Base-by-base conservation (phyloP, 83 land plant species). In the Isoetes engelmannii region DNA sequence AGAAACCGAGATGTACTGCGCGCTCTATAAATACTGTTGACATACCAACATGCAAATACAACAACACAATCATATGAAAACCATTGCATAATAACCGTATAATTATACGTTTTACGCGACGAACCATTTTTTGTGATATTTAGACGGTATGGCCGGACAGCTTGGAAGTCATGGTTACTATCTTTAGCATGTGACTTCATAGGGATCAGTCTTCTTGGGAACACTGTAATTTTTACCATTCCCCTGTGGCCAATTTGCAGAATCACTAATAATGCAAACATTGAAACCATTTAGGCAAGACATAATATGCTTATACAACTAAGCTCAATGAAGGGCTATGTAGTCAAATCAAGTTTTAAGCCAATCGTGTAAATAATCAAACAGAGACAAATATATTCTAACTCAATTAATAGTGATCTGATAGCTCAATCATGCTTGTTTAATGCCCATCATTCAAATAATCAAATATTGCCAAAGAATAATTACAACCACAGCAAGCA, bases 141-240 rank as follows among this genome's bases (percentile, higher is more conserved):
- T 13, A 80, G 92, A 70, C 84, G 76, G 57, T 85, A 90, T 82
- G 98, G 98, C 44, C 47, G 81, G 53, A 60, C 75, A 45, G 86
- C 98, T 48, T 94, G 98, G 98, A 75, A 51, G 62, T 96, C 98
- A 37, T 94, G 98, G 98, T 68, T 88, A 48, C 21, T 81, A 47
- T 86, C 98, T 37, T 58, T 94, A 71, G 78, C 81, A 45, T 62
- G 90, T 69, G 98, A 94, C 61, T 47, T 83, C 5, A 60, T 68
- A 47, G 88, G 88, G 41, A 81, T 84, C 74, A 67, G 79, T 57
- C 53, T 88, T 61, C 66, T 88, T n/a, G n/a, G n/a, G n/a, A n/a
- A n/a, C n/a, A n/a, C n/a, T n/a, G n/a, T n/a, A n/a, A n/a, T n/a
- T n/a, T n/a, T n/a, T n/a, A n/a, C n/a, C n/a, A n/a, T n/a, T n/a